Evolutionary conservation across 768 basidiomycete genomes (phyloP).

Genomic region (Tephrocybe sp.): DNA sequence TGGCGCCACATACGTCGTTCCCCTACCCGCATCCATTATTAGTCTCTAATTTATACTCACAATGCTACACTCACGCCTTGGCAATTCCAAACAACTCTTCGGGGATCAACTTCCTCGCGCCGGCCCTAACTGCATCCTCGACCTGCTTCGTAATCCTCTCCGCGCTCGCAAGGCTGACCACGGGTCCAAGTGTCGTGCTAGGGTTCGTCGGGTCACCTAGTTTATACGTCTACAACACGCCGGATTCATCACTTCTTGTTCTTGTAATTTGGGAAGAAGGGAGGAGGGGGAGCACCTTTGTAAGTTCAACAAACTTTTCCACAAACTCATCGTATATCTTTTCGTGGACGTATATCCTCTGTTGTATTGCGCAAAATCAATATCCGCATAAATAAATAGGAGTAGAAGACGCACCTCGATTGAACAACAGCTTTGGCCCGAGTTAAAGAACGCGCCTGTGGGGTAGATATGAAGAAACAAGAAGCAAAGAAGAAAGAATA

Average conservation of each 20-base stretch:
- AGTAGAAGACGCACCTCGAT: constrained; percentile 61
- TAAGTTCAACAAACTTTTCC: constrained; percentile 64
- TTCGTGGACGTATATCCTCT: constrained; percentile 95
- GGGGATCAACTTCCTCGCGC: constrained; percentile 76
- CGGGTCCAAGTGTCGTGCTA: constrained; percentile 86
- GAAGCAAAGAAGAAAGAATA: not conserved
- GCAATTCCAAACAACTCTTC: constrained; percentile 68
- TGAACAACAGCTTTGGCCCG: constrained; percentile 95
- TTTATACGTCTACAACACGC: constrained; percentile 58
- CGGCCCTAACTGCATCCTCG: constrained; percentile 76
- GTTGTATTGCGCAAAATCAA: no score
- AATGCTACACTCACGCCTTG: constrained; percentile 49
- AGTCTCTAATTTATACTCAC: not conserved
- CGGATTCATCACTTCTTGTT: not conserved
- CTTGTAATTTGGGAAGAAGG: not conserved
- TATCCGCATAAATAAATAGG: not conserved
- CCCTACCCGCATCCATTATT: constrained; percentile 39
- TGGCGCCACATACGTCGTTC: constrained; percentile 86
- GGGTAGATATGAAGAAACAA: not conserved
- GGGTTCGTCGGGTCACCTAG: constrained; percentile 82
- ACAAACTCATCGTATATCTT: constrained; percentile 81
- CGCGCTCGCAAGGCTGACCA: constrained; percentile 87
- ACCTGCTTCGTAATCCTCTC: constrained; percentile 85
- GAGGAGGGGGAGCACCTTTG: constrained; percentile 51
- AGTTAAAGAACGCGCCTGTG: constrained; percentile 91